Percentiles rank a stretch among this genome's conserved stretches.
Evolutionary conservation across 768 basidiomycete genomes (phyloP).

Genomic region (Psilocybe sp.): DNA sequence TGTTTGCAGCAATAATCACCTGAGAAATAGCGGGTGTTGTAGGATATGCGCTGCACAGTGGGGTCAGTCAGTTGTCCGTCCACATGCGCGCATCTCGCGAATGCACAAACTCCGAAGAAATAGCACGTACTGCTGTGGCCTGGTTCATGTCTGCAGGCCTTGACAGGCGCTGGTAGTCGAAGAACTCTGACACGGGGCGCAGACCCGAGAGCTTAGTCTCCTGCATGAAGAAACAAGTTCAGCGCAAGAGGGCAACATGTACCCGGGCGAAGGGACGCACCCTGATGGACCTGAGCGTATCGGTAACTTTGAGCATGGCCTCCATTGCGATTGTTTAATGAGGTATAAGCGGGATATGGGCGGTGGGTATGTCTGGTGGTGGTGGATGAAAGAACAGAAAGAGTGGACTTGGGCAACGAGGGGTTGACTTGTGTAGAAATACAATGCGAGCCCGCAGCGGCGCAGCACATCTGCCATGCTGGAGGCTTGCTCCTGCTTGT

Average conservation of each 20-base stretch:
- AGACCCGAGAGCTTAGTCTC: conserved; percentile 78
- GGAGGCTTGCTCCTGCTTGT: conserved; percentile 16
- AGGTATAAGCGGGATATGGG: too few relatives aligned
- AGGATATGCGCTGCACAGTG: conserved; percentile 73
- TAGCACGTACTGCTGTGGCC: conserved; percentile 64
- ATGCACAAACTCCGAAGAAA: background rate
- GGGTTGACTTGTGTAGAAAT: conserved; percentile 13
- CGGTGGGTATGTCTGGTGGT: conserved; percentile 9
- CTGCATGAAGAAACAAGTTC: conserved; percentile 33
- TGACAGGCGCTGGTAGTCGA: conserved; percentile 82
- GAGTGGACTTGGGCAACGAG: conserved; percentile 11
- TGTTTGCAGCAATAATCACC: conserved; percentile 31
- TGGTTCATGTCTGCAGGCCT: conserved; percentile 78
- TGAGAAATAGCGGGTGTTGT: conserved; percentile 91
- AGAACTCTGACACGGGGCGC: conserved; percentile 74
- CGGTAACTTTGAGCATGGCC: conserved; percentile 56
- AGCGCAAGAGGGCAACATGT: background rate
- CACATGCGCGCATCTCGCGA: background rate
- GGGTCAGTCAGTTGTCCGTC: background rate
- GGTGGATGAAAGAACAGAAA: conserved; percentile 12
- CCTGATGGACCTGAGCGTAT: conserved; percentile 66
- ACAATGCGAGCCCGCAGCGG: conserved; percentile 19
- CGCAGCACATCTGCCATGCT: conserved; percentile 9
- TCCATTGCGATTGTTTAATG: conserved; percentile 51
- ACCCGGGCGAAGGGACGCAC: conserved; percentile 39